Conservation (phyloP, 1,284 basidiomycete genomes). For the Ceratobasidium sp. region DNA sequence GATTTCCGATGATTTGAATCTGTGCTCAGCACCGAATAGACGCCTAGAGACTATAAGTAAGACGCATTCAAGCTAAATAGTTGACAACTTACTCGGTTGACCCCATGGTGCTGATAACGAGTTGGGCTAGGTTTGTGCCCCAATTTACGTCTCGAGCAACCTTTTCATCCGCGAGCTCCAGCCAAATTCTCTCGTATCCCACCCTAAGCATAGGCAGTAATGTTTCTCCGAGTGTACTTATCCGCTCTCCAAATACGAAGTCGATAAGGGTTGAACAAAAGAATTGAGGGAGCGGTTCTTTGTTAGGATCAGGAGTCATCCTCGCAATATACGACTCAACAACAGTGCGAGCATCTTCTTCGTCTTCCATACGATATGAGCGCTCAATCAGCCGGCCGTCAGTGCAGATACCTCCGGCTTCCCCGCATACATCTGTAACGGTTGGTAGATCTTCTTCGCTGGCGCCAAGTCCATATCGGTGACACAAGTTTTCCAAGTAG, state of each 20-base stretch:
- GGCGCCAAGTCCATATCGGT: constrained; percentile 13
- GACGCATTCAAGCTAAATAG: neutral
- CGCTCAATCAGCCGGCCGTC: neutral
- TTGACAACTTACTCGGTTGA: constrained; percentile 11
- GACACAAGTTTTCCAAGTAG: constrained; percentile 13
- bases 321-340: constrained; percentile 12
- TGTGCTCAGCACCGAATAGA: constrained; percentile 7
- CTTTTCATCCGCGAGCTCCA: neutral
- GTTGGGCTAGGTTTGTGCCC: neutral
- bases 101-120: constrained; percentile 13
- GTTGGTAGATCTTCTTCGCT: neutral
- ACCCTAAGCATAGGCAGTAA: neutral
- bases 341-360: constrained; percentile 8
- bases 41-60: neutral
- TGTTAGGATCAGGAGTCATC: neutral
- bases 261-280: constrained; percentile 16
- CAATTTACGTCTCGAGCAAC: neutral
- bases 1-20: neutral
- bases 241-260: neutral
- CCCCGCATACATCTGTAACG: neutral
- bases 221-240: neutral
- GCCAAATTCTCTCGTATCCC: constrained; percentile 12
- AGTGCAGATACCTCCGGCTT: neutral
- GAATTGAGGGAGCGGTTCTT: neutral
- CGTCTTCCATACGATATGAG: neutral